These are phyloP conservation scores for Globisporangium iwayamae DNA, from an alignment of 352 stramenopile species.

Conservation along the genomic window DNA sequence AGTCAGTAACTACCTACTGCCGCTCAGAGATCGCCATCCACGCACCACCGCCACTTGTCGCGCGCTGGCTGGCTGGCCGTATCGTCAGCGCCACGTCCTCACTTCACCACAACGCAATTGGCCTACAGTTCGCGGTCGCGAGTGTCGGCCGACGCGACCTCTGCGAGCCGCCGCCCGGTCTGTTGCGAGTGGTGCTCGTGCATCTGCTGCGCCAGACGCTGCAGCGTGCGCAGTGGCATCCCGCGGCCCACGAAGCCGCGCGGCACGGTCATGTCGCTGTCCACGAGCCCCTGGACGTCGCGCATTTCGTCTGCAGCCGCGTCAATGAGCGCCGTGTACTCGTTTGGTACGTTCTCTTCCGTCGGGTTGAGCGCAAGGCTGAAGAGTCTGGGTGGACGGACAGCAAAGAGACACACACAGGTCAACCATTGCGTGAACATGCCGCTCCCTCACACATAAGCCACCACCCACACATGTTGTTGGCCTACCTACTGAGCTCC, in stretches of 20 bases:
- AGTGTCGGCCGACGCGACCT: constrained; percentile 5
- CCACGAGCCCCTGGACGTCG: constrained; percentile 37
- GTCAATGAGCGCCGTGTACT: constrained; percentile 35
- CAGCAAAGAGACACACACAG: neutral
- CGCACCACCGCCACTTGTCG: neutral
- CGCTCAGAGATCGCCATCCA: neutral
- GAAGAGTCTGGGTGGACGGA: constrained; percentile 31
- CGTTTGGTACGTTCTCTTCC: constrained; percentile 39
- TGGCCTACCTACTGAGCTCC: constrained; percentile 27
- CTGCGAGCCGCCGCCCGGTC: constrained; percentile 17
- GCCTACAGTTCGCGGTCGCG: constrained; percentile 26
- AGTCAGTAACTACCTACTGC: neutral
- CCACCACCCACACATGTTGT: neutral
- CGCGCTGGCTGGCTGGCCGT: too few relatives aligned
- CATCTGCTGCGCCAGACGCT: constrained; percentile 35
- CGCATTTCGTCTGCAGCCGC: constrained; percentile 34
- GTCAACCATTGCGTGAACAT: neutral
- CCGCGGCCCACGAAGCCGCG: constrained; percentile 54
- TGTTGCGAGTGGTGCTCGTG: constrained; percentile 29
- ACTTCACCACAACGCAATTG: neutral
- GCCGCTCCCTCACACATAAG: neutral
- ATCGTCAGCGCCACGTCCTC: neutral
- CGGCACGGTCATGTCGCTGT: constrained; percentile 41
- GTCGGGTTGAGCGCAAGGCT: constrained; percentile 53
- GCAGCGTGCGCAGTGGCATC: constrained; percentile 45